Percentiles rank a stretch among this genome's conserved stretches.
These are phyloP conservation scores for Oryza brachyantha DNA, from an alignment of 176 grass and related monocot species.

Conservation along the genomic window DNA sequence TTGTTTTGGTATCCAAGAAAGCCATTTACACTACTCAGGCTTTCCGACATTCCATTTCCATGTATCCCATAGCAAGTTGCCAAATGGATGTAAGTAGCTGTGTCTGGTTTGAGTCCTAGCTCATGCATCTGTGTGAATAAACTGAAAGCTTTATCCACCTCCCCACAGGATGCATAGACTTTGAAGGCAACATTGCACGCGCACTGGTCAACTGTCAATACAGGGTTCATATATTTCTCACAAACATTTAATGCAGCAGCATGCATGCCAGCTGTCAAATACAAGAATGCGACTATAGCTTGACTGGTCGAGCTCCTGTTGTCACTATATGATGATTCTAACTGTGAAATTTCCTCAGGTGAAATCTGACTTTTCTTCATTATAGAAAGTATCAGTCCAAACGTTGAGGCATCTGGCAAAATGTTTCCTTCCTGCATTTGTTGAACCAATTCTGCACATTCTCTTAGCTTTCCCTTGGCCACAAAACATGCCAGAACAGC, in stretches of 20 bases:
- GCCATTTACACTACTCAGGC: constrained; percentile 45
- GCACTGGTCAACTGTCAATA: constrained; percentile 37
- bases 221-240: constrained; percentile 36
- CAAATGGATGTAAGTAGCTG: constrained; percentile 48
- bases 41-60: constrained; percentile 51
- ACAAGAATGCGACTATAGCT: constrained; percentile 53
- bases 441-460: constrained; percentile 60
- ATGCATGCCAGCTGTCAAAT: constrained; percentile 53
- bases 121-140: constrained; percentile 60
- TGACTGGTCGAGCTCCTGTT: constrained; percentile 38
- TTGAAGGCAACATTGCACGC: constrained; percentile 68
- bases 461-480: constrained; percentile 47
- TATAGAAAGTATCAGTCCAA: constrained; percentile 54
- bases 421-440: constrained; percentile 57
- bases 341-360: constrained; percentile 41
- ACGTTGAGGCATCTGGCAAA: constrained; percentile 46
- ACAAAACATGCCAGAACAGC: constrained; percentile 55
- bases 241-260: constrained; percentile 48
- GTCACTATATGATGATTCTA: constrained; percentile 56
- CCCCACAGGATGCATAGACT: constrained; percentile 47
- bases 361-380: constrained; percentile 47
- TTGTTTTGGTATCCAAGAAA: constrained; percentile 38
- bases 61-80: constrained; percentile 42
- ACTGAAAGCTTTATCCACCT: constrained; percentile 61
- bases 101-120: constrained; percentile 47